Conservation (phyloP, 2,329 filamentous ascomycete species). For the Pseudohalonectria lignicola region DNA sequence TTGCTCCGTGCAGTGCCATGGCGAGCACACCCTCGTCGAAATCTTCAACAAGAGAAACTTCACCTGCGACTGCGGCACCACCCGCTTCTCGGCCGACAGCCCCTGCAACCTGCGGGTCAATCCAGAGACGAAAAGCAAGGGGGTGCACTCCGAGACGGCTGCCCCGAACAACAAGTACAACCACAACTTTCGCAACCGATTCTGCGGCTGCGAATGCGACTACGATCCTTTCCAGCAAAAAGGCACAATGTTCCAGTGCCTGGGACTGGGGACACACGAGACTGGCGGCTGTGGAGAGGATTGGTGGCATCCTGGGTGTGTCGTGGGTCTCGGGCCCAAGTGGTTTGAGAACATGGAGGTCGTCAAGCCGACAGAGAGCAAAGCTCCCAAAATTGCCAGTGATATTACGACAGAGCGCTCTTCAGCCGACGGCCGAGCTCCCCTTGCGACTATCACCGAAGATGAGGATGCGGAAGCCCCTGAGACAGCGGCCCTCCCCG, state of each 20-base stretch:
- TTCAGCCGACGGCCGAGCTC: conserved; percentile 8
- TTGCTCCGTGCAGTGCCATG: conserved; percentile 93
- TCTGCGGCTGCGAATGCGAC: conserved; percentile 80
- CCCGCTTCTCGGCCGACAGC: conserved; percentile 56
- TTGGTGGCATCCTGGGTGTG: conserved; percentile 93
- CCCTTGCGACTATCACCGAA: conserved; percentile 39
- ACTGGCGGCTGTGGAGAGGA: conserved; percentile 90
- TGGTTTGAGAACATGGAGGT: conserved; percentile 50
- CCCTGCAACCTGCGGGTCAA: conserved; percentile 71
- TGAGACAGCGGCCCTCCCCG: neutral
- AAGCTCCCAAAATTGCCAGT: neutral
- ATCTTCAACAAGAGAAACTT: conserved; percentile 95
- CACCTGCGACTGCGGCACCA: conserved; percentile 91
- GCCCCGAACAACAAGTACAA: conserved; percentile 77
- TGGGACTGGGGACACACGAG: conserved; percentile 70
- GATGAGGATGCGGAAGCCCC: conserved; percentile 22
- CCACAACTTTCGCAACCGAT: conserved; percentile 86
- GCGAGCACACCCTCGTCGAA: conserved; percentile 88
- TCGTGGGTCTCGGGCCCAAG: conserved; percentile 67
- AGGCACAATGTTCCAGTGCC: conserved; percentile 96
- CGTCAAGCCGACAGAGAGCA: neutral
- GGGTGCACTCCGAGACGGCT: conserved; percentile 67
- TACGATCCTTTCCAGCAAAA: conserved; percentile 87
- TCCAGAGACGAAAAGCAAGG: conserved; percentile 61
- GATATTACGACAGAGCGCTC: conserved; percentile 3